Evolutionary conservation across 2,329 filamentous ascomycete species (phyloP), one percentile per base, ranked within the genome.

Genomic region (Colletotrichum sp.): DNA sequence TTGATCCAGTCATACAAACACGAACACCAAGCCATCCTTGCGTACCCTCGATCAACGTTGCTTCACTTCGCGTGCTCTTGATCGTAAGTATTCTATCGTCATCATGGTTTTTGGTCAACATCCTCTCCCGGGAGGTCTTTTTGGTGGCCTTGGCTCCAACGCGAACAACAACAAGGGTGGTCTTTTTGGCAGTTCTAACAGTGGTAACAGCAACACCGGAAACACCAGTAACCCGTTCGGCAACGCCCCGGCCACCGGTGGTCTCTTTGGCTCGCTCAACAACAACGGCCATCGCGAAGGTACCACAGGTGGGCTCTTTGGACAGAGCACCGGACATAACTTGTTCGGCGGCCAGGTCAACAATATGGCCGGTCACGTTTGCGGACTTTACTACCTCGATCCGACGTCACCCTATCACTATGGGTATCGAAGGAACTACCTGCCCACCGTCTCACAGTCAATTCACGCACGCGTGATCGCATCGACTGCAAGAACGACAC

Each of bases 381-480:
- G 85, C 65, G 87, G 86, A 21, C 82, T 85, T 78, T 86, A 82
- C 75, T 80, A 83, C 74, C 30, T 83, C 28, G 52, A 77, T 10
- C 61, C 63, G 8, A 15, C 43, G 6, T 6, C 28, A 21, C n/a
- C 9, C n/a, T 5, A 24, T 9, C 12, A 12, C 30, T 48, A 32
- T 1, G 32, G 18, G 1, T 10, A 68, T 6, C 21, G 52, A 8
- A 80, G 80, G 18, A 79, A 80, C 34, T 92, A 91, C 75, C 87
- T 95, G 5, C 92, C 92, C 1, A 90, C 92, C 73, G 84, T 93
- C 43, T 83, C 88, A 10, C 84, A 93, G 68, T 84, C 89, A 67
- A 90, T 89, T 12, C 90, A 93, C 78, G 89, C 91, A n/a, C 91
- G 86, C 9, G 92, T 95, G 64, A 84, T 92, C 8, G 87, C 91